Evolutionary conservation across 345 rosid species (phyloP).

Genomic region (Psidium friedrichsthalianum): DNA sequence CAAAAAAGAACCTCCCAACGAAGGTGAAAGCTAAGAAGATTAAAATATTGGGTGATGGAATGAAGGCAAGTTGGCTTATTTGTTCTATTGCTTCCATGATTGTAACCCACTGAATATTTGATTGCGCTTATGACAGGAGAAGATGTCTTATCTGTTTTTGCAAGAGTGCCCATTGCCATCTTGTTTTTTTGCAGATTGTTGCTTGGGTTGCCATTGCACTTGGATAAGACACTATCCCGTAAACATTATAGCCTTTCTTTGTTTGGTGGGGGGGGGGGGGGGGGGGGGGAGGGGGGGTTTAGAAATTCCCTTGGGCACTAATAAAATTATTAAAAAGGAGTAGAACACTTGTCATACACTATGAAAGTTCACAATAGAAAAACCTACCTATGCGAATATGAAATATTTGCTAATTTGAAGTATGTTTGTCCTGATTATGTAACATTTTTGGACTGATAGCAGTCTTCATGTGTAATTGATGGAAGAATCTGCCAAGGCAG

Average conservation of each 20-base stretch:
- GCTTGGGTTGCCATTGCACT: background rate
- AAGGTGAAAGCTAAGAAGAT: constrained; percentile 56
- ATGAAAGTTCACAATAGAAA: background rate
- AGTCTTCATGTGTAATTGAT: background rate
- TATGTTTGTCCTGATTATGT: background rate
- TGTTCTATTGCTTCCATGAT: background rate
- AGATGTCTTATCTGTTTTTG: background rate
- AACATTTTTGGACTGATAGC: background rate
- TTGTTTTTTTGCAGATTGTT: background rate
- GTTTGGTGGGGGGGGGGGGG: too few relatives aligned
- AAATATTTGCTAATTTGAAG: background rate
- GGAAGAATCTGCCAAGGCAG: background rate
- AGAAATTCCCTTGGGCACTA: background rate
- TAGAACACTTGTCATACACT: background rate
- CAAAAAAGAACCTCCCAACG: constrained; percentile 31
- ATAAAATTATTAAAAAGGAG: background rate
- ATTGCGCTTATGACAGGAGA: background rate
- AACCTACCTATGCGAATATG: background rate
- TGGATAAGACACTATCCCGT: background rate
- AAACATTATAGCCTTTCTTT: background rate
- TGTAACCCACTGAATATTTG: background rate
- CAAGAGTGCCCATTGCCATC: background rate
- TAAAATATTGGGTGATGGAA: constrained; percentile 72
- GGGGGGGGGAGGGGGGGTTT: too few relatives aligned
- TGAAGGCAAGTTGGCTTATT: constrained; percentile 38